Conservation (phyloP, 2,329 filamentous ascomycete species). For the Colletotrichum salicis region DNA sequence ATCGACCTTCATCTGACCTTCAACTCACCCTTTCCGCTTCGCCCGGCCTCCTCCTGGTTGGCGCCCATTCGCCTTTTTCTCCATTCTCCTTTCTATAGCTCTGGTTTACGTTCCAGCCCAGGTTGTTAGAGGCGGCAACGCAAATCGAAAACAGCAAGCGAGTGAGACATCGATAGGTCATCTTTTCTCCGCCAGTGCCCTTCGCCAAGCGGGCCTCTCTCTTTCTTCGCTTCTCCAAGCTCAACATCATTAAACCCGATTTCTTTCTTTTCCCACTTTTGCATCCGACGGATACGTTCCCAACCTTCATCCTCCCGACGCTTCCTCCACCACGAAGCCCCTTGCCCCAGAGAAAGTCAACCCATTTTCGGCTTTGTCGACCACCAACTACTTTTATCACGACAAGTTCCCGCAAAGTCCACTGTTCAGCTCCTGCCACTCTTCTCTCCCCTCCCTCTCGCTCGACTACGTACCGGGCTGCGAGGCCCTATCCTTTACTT, state of each 20-base stretch:
- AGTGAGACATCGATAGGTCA: conserved; percentile 24
- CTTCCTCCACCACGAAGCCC: conserved; percentile 13
- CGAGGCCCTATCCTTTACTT: conserved; percentile 30
- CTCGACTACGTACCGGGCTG: conserved; percentile 19
- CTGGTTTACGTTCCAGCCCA: neutral
- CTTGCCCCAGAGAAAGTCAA: conserved; percentile 7
- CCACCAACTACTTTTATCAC: conserved; percentile 20
- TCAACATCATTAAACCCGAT: neutral
- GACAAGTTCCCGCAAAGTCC: conserved; percentile 26
- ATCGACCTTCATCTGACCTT: conserved; percentile 9
- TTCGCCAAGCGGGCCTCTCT: neutral
- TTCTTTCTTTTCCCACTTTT: conserved; percentile 7
- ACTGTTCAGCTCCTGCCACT: conserved; percentile 13
- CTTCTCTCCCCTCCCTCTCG: neutral
- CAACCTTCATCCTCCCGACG: conserved; percentile 5
- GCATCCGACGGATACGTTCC: conserved; percentile 15
- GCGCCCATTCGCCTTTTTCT: neutral
- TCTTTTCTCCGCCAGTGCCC: neutral
- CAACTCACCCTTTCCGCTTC: neutral
- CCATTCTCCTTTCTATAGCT: neutral
- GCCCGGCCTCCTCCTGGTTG: neutral
- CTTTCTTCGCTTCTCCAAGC: neutral
- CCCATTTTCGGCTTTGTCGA: neutral
- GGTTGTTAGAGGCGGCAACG: conserved; percentile 1
- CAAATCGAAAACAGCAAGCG: neutral